Evolutionary conservation across 495 filamentous ascomycete species (phyloP).

Genomic region (Podospora bellae-mahoneyi): DNA sequence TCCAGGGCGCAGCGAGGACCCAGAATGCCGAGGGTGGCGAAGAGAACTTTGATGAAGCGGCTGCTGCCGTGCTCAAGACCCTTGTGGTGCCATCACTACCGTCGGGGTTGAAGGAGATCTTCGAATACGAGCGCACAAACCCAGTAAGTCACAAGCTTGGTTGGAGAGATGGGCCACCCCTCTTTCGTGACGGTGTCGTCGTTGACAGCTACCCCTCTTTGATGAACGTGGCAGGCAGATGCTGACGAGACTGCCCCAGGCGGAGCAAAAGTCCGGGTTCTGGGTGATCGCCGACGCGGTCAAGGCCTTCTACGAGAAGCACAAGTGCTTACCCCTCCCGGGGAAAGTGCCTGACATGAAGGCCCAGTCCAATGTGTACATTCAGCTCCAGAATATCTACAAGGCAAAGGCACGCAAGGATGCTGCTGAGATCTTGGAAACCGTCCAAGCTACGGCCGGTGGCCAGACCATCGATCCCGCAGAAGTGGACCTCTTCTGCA

Average conservation of each 20-base stretch:
- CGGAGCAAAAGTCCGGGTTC: slow-evolving; percentile 57
- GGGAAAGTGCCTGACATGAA: slow-evolving; percentile 98
- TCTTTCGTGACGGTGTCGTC: neutral
- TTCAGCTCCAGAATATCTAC: slow-evolving; percentile 90
- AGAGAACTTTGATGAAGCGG: slow-evolving; percentile 96
- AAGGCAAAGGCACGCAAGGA: slow-evolving; percentile 83
- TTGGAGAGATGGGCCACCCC: neutral
- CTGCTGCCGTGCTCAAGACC: slow-evolving; percentile 79
- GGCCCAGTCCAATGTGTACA: slow-evolving; percentile 86
- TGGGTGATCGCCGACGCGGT: slow-evolving; percentile 90
- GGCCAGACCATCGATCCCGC: slow-evolving; percentile 59
- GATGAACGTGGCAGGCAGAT: slow-evolving; percentile 11
- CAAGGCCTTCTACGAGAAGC: slow-evolving; percentile 64
- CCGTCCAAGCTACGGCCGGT: slow-evolving; percentile 57
- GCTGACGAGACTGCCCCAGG: slow-evolving; percentile 29
- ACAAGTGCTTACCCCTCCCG: slow-evolving; percentile 74
- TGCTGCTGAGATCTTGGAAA: slow-evolving; percentile 67
- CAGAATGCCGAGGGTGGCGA: slow-evolving; percentile 83
- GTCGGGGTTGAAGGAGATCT: slow-evolving; percentile 69
- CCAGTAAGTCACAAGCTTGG: slow-evolving; percentile 35
- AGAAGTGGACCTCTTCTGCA: slow-evolving; percentile 92
- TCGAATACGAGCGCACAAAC: slow-evolving; percentile 56
- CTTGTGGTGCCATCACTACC: slow-evolving; percentile 59
- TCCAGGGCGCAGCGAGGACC: slow-evolving; percentile 63
- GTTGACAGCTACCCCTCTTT: neutral